Evolutionary conservation across 495 filamentous ascomycete species (phyloP).

Genomic region (Penicillium cinerascens): DNA sequence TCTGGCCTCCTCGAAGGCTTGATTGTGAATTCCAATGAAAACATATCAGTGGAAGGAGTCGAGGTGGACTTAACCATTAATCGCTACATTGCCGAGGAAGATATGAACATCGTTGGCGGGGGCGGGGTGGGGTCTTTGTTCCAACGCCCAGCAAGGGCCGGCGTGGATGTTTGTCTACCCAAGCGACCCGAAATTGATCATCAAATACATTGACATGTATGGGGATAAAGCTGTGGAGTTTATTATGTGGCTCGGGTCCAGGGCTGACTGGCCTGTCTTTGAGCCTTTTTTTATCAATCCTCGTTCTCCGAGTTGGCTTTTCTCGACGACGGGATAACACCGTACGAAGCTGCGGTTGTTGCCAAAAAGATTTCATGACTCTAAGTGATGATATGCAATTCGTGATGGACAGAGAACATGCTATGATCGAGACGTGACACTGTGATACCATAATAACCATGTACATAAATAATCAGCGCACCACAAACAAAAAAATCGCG

Average conservation of each 20-base stretch:
- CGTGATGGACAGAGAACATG: not conserved
- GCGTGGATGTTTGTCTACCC: conserved; percentile 59
- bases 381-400: not conserved
- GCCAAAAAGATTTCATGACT: conserved; percentile 6
- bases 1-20: conserved; percentile 52
- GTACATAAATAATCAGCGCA: too few species aligned
- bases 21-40: conserved; percentile 24
- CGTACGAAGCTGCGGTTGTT: conserved; percentile 33
- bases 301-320: conserved; percentile 20
- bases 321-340: conserved; percentile 28
- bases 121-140: conserved; percentile 40
- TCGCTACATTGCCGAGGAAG: conserved; percentile 41
- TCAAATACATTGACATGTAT: conserved; percentile 39
- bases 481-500: not conserved
- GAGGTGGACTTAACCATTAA: conserved; percentile 45
- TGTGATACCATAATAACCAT: not conserved
- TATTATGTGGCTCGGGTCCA: conserved; percentile 52
- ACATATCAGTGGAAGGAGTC: conserved; percentile 38
- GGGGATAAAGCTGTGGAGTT: conserved; percentile 20
- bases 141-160: conserved; percentile 30
- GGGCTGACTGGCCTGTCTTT: conserved; percentile 47
- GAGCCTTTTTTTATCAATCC: conserved; percentile 22
- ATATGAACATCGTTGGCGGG: conserved; percentile 40
- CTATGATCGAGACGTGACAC: not conserved
- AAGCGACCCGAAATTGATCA: conserved; percentile 42